Conservation (phyloP, 805 yeast species). For the Ascoidea tarda region DNA sequence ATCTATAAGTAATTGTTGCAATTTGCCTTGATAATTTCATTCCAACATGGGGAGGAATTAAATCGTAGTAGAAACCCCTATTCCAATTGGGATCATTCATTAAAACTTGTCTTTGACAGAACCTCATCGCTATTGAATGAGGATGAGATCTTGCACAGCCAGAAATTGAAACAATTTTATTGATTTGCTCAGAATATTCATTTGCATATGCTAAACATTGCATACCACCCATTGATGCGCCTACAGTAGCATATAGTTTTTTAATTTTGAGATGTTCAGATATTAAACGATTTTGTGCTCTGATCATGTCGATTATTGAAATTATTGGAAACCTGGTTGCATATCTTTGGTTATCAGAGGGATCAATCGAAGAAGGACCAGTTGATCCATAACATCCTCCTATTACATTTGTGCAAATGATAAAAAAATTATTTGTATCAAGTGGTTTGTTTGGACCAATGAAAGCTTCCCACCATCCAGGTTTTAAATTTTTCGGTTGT, state of each 20-base stretch:
- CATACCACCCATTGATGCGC: slow-evolving; percentile 99
- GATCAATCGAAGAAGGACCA: slow-evolving; percentile 76
- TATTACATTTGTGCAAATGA: slow-evolving; percentile 80
- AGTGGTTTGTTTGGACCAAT: slow-evolving; percentile 66
- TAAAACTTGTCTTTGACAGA: slow-evolving; percentile 81
- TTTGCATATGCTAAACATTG: slow-evolving; percentile 80
- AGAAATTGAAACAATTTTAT: slow-evolving; percentile 62
- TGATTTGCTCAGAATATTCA: slow-evolving; percentile 69
- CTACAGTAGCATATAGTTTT: slow-evolving; percentile 66
- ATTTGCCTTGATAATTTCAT: slow-evolving; percentile 91
- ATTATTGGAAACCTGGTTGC: slow-evolving; percentile 83
- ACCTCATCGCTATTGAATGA: slow-evolving; percentile 84
- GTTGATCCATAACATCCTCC: slow-evolving; percentile 96
- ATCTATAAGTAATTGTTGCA: slow-evolving; percentile 86
- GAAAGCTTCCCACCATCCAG: slow-evolving; percentile 95
- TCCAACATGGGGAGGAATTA: slow-evolving; percentile 82
- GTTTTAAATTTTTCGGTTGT: slow-evolving; percentile 47
- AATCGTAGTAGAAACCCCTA: slow-evolving; percentile 67
- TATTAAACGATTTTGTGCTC: slow-evolving; percentile 70
- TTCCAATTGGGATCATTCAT: slow-evolving; percentile 96
- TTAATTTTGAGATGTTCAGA: slow-evolving; percentile 44
- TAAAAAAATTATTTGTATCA: slow-evolving; percentile 71
- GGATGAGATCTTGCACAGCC: slow-evolving; percentile 95
- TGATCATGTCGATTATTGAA: slow-evolving; percentile 78
- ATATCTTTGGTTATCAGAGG: slow-evolving; percentile 38